Conservation (phyloP, 352 stramenopile genomes). For the Pythium apleroticum region DNA sequence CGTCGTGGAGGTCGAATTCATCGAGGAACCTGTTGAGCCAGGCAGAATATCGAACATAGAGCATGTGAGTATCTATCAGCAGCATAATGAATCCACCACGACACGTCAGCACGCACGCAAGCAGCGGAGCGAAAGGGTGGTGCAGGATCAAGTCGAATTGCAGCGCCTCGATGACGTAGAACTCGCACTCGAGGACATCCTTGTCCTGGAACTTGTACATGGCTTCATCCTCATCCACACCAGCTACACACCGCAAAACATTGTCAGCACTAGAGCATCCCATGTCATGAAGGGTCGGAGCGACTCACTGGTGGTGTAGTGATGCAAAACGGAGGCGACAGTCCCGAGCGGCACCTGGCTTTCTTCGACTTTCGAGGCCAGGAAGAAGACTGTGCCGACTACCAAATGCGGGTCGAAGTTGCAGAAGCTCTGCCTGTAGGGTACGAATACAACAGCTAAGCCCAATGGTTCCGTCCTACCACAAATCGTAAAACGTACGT, state of each 20-base stretch:
- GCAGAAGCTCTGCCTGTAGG: constrained; percentile 84
- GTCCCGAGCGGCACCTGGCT: constrained; percentile 79
- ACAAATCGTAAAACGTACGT: constrained; percentile 64
- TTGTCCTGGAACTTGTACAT: constrained; percentile 90
- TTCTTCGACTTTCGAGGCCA: constrained; percentile 88
- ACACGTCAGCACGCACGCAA: constrained; percentile 53
- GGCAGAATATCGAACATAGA: neutral
- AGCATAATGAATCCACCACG: neutral
- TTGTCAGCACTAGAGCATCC: neutral
- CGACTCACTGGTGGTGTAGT: constrained; percentile 81
- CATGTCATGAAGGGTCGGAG: neutral
- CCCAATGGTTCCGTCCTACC: too few species aligned
- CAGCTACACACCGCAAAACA: constrained; percentile 32
- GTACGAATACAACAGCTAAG: neutral
- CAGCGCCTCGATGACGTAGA: constrained; percentile 86
- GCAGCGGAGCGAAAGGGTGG: constrained; percentile 78
- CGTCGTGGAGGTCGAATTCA: constrained; percentile 84
- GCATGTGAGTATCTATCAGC: neutral
- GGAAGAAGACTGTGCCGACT: constrained; percentile 82
- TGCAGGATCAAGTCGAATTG: constrained; percentile 89
- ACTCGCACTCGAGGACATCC: constrained; percentile 90
- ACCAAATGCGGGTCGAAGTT: constrained; percentile 89
- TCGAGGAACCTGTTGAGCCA: constrained; percentile 60
- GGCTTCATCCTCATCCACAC: constrained; percentile 83
- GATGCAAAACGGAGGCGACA: constrained; percentile 78